phyloP scores from a whole-genome alignment of 2,329 filamentous ascomycete genomes.

The Diaporthe capsici region DNA sequence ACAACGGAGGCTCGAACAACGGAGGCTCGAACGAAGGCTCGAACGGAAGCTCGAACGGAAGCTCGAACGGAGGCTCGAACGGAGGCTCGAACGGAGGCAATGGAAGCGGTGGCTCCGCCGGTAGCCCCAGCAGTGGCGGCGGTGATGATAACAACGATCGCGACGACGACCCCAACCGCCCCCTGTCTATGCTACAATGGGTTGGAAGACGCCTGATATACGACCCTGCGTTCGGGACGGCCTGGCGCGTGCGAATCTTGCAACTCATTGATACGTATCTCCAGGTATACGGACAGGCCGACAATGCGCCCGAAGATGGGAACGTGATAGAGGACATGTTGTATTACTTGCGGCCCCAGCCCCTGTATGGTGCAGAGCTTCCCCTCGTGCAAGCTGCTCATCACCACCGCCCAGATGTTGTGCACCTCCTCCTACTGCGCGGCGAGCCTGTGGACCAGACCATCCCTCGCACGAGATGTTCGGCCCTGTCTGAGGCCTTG shows the following conservation, averaged over 20 bases:
- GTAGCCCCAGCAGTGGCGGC: too few species aligned
- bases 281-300: not conserved
- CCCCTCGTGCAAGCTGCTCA: not conserved
- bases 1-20: too few species aligned
- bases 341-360: not conserved
- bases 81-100: not conserved
- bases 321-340: not conserved
- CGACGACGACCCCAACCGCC: not conserved
- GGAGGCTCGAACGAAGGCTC: too few species aligned
- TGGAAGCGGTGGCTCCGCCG: not conserved
- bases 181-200: not conserved
- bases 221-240: not conserved
- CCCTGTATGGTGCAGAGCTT: not conserved
- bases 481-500: too few species aligned
- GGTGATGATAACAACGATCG: not conserved
- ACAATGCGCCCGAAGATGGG: not conserved
- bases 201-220: not conserved
- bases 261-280: not conserved
- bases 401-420: not conserved
- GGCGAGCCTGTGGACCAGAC: not conserved
- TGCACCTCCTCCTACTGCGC: not conserved
- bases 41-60: too few species aligned
- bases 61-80: too few species aligned
- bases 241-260: not conserved
- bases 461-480: too few species aligned